A percentile compares a stretch with the other conserved stretches of the same genome.
Evolutionary conservation across 2,329 filamentous ascomycete species (phyloP).

Genomic region (Periconia sp.): DNA sequence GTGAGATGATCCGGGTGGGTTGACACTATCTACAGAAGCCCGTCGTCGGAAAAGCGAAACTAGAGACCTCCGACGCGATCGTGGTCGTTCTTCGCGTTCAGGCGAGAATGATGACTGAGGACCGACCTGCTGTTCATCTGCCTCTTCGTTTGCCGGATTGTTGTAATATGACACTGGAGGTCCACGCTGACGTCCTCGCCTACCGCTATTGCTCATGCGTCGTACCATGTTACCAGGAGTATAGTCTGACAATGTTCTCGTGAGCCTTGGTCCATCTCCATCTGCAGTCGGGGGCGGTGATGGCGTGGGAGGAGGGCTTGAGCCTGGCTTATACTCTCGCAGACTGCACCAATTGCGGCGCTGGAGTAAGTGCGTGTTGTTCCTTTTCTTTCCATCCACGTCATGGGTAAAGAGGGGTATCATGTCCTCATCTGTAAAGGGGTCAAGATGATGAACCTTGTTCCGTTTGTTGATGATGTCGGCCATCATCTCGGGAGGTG

Average conservation of each 20-base stretch:
- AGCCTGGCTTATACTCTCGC: slow-evolving; percentile 78
- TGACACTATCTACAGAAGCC: slow-evolving; percentile 33
- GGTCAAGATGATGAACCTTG: slow-evolving; percentile 70
- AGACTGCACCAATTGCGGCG: slow-evolving; percentile 97
- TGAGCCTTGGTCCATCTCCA: slow-evolving; percentile 25
- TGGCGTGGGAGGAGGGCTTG: slow-evolving; percentile 73
- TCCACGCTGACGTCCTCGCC: slow-evolving; percentile 30
- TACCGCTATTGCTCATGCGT: slow-evolving; percentile 43
- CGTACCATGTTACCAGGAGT: slow-evolving; percentile 51
- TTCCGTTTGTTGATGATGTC: slow-evolving; percentile 94
- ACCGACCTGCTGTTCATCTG: slow-evolving; percentile 34
- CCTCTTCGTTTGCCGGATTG: slow-evolving; percentile 40
- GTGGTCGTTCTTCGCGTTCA: slow-evolving; percentile 37
- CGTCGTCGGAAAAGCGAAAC: slow-evolving; percentile 42
- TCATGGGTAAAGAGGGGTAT: slow-evolving; percentile 90
- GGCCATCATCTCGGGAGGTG: slow-evolving; percentile 84
- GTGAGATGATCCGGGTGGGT: slow-evolving; percentile 32
- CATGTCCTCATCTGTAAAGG: slow-evolving; percentile 90
- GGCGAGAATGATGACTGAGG: slow-evolving; percentile 46
- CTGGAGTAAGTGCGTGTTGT: slow-evolving; percentile 88
- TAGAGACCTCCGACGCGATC: slow-evolving; percentile 41
- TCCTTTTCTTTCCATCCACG: slow-evolving; percentile 85
- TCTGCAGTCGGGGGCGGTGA: slow-evolving; percentile 35
- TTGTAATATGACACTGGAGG: slow-evolving; percentile 48
- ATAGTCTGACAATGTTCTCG: slow-evolving; percentile 42